These are phyloP conservation scores for Ascomycota sp. DNA, from an alignment of 2,329 filamentous ascomycete species.

Conservation along the genomic window DNA sequence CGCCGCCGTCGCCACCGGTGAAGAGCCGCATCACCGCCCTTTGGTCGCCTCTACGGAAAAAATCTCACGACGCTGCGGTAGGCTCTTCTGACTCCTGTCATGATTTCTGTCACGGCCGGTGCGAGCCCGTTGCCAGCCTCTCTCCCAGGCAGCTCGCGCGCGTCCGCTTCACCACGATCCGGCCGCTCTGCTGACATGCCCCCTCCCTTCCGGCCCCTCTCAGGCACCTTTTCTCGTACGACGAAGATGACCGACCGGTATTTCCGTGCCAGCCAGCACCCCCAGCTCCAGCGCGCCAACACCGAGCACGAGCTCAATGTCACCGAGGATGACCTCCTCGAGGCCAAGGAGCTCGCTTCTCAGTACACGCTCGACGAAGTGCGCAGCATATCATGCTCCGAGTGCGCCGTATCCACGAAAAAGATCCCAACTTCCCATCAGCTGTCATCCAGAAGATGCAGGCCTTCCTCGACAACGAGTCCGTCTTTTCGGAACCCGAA, in stretches of 20 bases:
- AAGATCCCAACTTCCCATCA: conserved; percentile 22
- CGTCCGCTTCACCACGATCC: not conserved
- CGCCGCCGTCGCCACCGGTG: too few species aligned
- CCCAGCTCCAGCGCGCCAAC: conserved; percentile 4
- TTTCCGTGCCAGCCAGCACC: conserved; percentile 9
- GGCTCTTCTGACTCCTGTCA: not conserved
- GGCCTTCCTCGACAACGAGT: conserved; percentile 21
- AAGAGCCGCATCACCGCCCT: not conserved
- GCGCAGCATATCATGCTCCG: conserved; percentile 19
- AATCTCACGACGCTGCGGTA: not conserved
- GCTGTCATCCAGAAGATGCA: conserved; percentile 19
- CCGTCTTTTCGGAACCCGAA: conserved; percentile 22
- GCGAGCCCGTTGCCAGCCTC: too few species aligned
- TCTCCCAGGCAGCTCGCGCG: not conserved
- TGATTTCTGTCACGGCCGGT: too few species aligned
- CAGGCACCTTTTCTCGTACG: conserved; percentile 18
- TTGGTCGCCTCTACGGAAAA: not conserved
- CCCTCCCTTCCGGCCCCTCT: too few species aligned
- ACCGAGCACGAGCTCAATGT: conserved; percentile 21
- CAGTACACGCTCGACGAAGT: conserved; percentile 22
- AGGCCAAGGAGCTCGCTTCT: conserved; percentile 22
- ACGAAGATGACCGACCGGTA: conserved; percentile 17
- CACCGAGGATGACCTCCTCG: conserved; percentile 23
- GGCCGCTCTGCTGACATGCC: too few species aligned
- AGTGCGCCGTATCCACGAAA: conserved; percentile 19